A percentile compares a stretch with the other conserved stretches of the same genome.
These are phyloP conservation scores for Penicillium sp. DNA, from an alignment of 2,329 filamentous ascomycete species.

Conservation along the genomic window DNA sequence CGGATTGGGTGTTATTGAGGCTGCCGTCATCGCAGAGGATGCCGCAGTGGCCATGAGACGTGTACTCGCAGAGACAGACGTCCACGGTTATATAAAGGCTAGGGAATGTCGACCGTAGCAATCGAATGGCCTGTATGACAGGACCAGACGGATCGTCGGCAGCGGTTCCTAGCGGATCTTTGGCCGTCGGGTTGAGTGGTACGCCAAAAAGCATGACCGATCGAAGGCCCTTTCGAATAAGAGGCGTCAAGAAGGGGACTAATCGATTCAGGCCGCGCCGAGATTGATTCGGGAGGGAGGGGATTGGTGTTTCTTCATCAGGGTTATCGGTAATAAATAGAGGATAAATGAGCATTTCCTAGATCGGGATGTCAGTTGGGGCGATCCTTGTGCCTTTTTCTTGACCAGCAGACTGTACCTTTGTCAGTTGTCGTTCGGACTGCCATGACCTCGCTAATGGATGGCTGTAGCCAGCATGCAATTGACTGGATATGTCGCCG, in stretches of 20 bases:
- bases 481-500: slow-evolving; percentile 72
- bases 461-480: slow-evolving; percentile 79
- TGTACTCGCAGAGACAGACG: slow-evolving; percentile 98
- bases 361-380: slow-evolving; percentile 4
- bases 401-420: slow-evolving; percentile 50
- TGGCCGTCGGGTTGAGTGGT: slow-evolving; percentile 72
- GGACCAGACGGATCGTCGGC: slow-evolving; percentile 92
- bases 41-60: slow-evolving; percentile 94
- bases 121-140: slow-evolving; percentile 79
- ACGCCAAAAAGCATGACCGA: slow-evolving; percentile 97
- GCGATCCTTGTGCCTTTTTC: background rate
- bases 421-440: slow-evolving; percentile 77
- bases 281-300: slow-evolving; percentile 84
- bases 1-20: slow-evolving; percentile 87
- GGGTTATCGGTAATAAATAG: slow-evolving; percentile 93
- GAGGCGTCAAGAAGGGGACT: slow-evolving; percentile 76
- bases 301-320: slow-evolving; percentile 85
- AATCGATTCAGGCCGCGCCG: slow-evolving; percentile 85
- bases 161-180: slow-evolving; percentile 85
- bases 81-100: slow-evolving; percentile 87
- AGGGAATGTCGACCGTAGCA: slow-evolving; percentile 80
- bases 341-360: slow-evolving; percentile 99
- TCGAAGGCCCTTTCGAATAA: slow-evolving; percentile 82
- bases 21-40: slow-evolving; percentile 90
- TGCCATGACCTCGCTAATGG: slow-evolving; percentile 78